Conservation (phyloP, 768 basidiomycete genomes). For the Amanita pseudoporphyria region DNA sequence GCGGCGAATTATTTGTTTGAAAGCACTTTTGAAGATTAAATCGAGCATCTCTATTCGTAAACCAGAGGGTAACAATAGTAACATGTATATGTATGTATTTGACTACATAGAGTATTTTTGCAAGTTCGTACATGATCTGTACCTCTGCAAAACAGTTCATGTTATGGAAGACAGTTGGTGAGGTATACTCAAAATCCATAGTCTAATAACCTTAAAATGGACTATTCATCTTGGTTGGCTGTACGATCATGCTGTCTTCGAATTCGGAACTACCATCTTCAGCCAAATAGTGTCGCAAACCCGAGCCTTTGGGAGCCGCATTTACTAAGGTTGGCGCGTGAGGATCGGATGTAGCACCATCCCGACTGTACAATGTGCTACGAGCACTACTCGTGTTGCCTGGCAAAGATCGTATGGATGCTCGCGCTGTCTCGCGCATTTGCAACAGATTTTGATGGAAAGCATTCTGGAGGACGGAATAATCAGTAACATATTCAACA, state of each 20-base stretch:
- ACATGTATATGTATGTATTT: neutral
- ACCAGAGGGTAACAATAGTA: neutral
- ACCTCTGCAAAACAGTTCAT: neutral
- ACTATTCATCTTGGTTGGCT: slow-evolving; percentile 24
- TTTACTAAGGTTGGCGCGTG: slow-evolving; percentile 43
- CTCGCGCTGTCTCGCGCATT: slow-evolving; percentile 67
- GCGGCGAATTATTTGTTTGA: slow-evolving; percentile 95
- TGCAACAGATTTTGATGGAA: slow-evolving; percentile 75
- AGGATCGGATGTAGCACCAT: slow-evolving; percentile 40
- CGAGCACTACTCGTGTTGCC: slow-evolving; percentile 36
- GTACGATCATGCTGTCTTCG: slow-evolving; percentile 40
- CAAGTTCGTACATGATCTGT: neutral
- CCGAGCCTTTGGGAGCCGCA: slow-evolving; percentile 40
- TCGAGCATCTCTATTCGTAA: neutral
- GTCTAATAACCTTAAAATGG: slow-evolving; percentile 21
- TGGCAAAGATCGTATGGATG: slow-evolving; percentile 51
- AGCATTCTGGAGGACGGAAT: slow-evolving; percentile 38
- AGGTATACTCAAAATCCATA: neutral
- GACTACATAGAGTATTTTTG: neutral
- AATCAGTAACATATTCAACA: slow-evolving; percentile 2
- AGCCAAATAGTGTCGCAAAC: slow-evolving; percentile 43
- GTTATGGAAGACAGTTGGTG: neutral
- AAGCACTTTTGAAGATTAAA: slow-evolving; percentile 34
- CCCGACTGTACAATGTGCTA: slow-evolving; percentile 39
- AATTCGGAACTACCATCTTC: slow-evolving; percentile 40